Evolutionary conservation across 345 rosid genomes (phyloP).

Genomic region (Zanthoxylum bungeanum): DNA sequence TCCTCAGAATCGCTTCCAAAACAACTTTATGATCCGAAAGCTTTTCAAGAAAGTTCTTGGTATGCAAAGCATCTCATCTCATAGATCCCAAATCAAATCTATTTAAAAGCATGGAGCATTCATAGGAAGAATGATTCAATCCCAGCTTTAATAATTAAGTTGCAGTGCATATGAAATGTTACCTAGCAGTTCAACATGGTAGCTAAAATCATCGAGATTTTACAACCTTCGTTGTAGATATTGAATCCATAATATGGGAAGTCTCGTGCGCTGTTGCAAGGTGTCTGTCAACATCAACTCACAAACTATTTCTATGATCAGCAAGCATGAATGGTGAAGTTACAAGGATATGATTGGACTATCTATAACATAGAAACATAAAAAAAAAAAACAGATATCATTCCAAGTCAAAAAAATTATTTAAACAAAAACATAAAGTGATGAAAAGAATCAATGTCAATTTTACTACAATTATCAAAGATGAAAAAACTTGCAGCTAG

Average conservation of each 20-base stretch:
- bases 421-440: neutral
- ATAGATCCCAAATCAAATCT: neutral
- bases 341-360: neutral
- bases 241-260: no score
- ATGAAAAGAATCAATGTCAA: neutral
- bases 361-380: no score
- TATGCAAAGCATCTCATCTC: neutral
- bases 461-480: neutral
- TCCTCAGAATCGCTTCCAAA: slow-evolving; percentile 15
- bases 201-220: neutral
- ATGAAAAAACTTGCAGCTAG: neutral
- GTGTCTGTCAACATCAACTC: neutral
- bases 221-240: neutral
- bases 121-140: neutral
- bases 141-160: neutral
- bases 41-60: slow-evolving; percentile 14
- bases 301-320: neutral
- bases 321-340: neutral
- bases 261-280: no score
- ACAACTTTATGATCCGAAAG: slow-evolving; percentile 20
- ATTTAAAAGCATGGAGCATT: neutral
- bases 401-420: no score
- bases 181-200: neutral
- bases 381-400: neutral
- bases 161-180: neutral